These are phyloP conservation scores for Hypoxylon lienhwacheense DNA, from an alignment of 495 filamentous ascomycete species.

Conservation along the genomic window DNA sequence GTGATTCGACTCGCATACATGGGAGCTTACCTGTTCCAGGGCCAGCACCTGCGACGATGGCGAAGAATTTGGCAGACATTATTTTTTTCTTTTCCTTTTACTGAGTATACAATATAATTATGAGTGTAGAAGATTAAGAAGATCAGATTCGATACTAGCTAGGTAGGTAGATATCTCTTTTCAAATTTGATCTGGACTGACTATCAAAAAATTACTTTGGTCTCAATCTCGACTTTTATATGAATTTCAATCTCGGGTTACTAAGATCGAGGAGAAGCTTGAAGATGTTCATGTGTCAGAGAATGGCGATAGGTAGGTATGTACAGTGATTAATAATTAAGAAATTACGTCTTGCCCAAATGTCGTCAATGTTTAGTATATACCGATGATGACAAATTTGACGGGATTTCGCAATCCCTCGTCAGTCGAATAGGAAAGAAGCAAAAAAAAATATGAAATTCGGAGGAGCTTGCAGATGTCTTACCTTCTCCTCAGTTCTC, in stretches of 20 bases:
- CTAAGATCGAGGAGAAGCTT: too few species aligned
- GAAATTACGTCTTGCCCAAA: too few species aligned
- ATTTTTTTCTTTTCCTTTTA: too few species aligned
- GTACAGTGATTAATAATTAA: constrained; percentile 32
- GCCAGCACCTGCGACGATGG: constrained; percentile 71
- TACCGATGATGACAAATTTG: constrained; percentile 33
- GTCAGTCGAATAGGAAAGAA: constrained; percentile 18
- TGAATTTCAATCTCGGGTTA: too few species aligned
- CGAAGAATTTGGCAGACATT: constrained; percentile 53
- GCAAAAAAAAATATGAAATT: neutral
- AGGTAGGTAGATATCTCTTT: too few species aligned
- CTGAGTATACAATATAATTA: constrained; percentile 18
- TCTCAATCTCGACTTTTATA: too few species aligned
- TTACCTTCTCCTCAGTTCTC: neutral
- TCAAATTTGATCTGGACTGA: too few species aligned
- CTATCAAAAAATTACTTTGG: too few species aligned
- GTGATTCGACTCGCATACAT: neutral
- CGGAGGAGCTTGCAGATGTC: constrained; percentile 2
- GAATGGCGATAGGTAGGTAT: too few species aligned
- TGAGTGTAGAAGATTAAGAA: neutral
- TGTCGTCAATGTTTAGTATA: constrained; percentile 10
- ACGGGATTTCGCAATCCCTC: constrained; percentile 30
- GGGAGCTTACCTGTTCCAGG: constrained; percentile 59
- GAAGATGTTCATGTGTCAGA: too few species aligned
- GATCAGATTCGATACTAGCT: neutral